phyloP scores from a whole-genome alignment of 495 filamentous ascomycete species.

The Neurospora sp. region DNA sequence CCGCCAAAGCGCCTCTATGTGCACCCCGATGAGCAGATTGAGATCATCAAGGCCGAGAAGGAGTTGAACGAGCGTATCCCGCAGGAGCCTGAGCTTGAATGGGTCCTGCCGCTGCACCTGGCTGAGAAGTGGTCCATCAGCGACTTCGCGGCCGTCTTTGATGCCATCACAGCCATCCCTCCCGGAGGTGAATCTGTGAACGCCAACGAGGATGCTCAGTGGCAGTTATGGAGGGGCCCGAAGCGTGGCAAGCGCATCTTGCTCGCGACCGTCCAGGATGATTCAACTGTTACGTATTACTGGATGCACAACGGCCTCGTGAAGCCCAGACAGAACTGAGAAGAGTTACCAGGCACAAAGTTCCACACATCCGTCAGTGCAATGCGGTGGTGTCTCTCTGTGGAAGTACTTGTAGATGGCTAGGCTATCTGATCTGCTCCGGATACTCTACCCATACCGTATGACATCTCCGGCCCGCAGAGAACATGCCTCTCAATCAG shows the following conservation, averaged over 20 bases:
- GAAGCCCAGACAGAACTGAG: constrained; percentile 87
- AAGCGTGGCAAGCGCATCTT: constrained; percentile 60
- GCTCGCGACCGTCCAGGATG: constrained; percentile 73
- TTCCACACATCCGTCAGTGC: neutral
- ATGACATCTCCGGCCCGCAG: neutral
- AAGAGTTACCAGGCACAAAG: neutral
- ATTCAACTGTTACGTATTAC: constrained; percentile 94
- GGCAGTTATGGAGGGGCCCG: constrained; percentile 30
- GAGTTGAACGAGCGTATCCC: constrained; percentile 25
- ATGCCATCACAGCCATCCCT: constrained; percentile 50
- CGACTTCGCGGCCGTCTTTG: constrained; percentile 71
- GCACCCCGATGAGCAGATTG: constrained; percentile 87
- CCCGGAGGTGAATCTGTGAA: constrained; percentile 12
- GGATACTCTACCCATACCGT: neutral
- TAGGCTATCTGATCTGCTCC: neutral
- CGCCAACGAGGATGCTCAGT: constrained; percentile 13
- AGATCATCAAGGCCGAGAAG: constrained; percentile 52
- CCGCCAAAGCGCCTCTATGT: constrained; percentile 79
- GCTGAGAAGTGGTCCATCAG: constrained; percentile 74
- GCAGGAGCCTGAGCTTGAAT: constrained; percentile 55
- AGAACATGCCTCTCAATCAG: constrained; percentile 1
- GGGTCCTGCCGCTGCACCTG: constrained; percentile 77
- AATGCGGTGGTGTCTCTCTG: neutral
- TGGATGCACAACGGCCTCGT: constrained; percentile 91
- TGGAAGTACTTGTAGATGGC: neutral